phyloP scores from a whole-genome alignment of 495 filamentous ascomycete genomes.

The Aspergillus incahuasiensis region DNA sequence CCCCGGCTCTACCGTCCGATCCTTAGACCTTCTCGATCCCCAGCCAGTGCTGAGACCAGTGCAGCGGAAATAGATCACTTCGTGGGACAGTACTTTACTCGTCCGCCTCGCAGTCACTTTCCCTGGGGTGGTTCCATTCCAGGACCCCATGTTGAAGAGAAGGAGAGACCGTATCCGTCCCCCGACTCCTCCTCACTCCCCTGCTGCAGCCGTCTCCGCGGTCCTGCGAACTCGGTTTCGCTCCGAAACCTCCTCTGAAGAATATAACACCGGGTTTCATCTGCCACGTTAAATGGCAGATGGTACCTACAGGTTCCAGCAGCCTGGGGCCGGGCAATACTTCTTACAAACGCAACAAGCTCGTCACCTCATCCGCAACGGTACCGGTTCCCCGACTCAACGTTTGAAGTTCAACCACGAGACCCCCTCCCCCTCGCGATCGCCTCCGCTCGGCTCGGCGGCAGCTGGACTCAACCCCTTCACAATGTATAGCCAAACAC shows the following conservation, averaged over 20 bases:
- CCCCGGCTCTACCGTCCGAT: conserved; percentile 27
- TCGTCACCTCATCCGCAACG: conserved; percentile 51
- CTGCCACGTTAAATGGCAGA: conserved; percentile 72
- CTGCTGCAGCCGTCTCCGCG: conserved; percentile 23
- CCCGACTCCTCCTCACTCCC: conserved; percentile 34
- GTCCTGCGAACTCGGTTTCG: conserved; percentile 17
- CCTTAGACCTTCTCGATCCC: conserved; percentile 15
- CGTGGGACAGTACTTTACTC: conserved; percentile 12
- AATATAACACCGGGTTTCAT: conserved; percentile 37
- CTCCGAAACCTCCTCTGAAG: conserved; percentile 24
- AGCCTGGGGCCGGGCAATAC: conserved; percentile 63
- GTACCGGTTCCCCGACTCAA: conserved; percentile 47
- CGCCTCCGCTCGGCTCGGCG: conserved; percentile 61
- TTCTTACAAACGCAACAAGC: conserved; percentile 53
- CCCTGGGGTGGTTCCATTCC: conserved; percentile 33
- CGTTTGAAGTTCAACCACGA: conserved; percentile 52
- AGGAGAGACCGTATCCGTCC: conserved; percentile 46
- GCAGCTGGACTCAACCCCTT: conserved; percentile 60
- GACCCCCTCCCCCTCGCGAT: conserved; percentile 67
- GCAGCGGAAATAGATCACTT: conserved; percentile 5
- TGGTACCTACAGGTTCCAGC: conserved; percentile 73
- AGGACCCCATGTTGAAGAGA: conserved; percentile 50
- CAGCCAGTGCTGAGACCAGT: conserved; percentile 1
- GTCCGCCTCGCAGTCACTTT: conserved; percentile 11
- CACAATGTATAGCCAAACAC: conserved; percentile 78